Base-by-base conservation (phyloP, 2,329 filamentous ascomycete species). In the Nemania sp. region DNA sequence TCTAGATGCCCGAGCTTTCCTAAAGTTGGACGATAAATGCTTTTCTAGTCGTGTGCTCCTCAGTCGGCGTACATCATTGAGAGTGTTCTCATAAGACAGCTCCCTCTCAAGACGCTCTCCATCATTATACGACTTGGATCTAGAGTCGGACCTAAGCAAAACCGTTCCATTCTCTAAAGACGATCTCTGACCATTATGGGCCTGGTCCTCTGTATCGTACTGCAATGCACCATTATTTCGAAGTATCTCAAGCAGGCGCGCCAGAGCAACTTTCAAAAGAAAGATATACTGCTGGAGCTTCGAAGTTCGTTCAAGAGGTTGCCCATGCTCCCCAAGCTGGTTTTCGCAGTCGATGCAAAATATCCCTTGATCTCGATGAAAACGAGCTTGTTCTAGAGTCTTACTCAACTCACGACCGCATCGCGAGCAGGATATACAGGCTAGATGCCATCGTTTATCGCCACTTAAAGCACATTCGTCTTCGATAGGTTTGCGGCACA, bases 201-300 rank as follows among this genome's bases (percentile, higher is more conserved):
- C 87, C 36, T 84, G 84, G 64, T 93, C 90, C 68, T 91, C 88
- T 56, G 86, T 83, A 31, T 85, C 84, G 57, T 86, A 85, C 49
- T 91, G 87, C 41, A 97, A 75, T 22, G 90, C 89, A 52, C 92
- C 92, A 61, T 86, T 94, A 61, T 81, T 89, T 59, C 91, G 86
- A 28, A 99, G 80, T 24, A 95, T 96, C 39, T 93, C 89, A 57
- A 99, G 78, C 20, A 99, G 79, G 52, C 94, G 82, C 20, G 94
- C 94, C 61, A 99, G 82, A 15, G 94, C 94, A 19, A 99, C 94
- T 65, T 90, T 86, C 34, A 99, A 80, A 17, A 99, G 77, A 72
- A 97, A 97, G 5, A 97, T 86, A 68, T 96, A 99, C 75, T 99
- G 93, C 68, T 94, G 88, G 49, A 99, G 77, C 70, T 95, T 91